A percentile compares a stretch with the other conserved stretches of the same genome.
Evolutionary conservation across 2,329 filamentous ascomycete genomes (phyloP).

Genomic region (Daldinia sp.): DNA sequence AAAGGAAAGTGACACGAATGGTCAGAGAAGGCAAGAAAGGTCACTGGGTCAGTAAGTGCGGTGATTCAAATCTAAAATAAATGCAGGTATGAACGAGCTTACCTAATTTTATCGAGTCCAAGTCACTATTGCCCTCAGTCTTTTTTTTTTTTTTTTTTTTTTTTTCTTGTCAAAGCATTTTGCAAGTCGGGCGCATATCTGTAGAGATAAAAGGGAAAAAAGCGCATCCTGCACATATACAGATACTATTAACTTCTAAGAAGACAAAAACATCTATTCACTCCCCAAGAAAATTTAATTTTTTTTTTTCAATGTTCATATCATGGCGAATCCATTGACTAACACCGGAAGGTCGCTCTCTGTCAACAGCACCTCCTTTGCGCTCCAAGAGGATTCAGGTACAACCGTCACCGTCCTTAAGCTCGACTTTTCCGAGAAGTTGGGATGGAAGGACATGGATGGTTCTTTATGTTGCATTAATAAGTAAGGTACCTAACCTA

Average conservation of each 20-base stretch:
- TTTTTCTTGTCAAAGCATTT: no score
- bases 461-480: conserved; percentile 11
- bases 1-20: conserved; percentile 9
- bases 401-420: conserved; percentile 12
- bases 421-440: conserved; percentile 14
- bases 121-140: conserved; percentile 10
- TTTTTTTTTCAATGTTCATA: no score
- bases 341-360: background rate
- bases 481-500: background rate
- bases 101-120: conserved; percentile 6
- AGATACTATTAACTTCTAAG: no score
- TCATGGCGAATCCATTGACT: no score
- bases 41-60: background rate
- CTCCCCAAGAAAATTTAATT: no score
- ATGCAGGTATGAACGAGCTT: background rate
- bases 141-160: no score
- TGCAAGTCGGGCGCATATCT: no score
- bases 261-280: no score
- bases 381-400: background rate
- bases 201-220: background rate
- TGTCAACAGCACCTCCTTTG: background rate
- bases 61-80: conserved; percentile 7
- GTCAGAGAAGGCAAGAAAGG: conserved; percentile 5
- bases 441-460: conserved; percentile 6
- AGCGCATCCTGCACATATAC: background rate